Evolutionary conservation across 2,329 filamentous ascomycete genomes (phyloP), one percentile per base, ranked within the genome.

Genomic region (Bipolaris gigantea): DNA sequence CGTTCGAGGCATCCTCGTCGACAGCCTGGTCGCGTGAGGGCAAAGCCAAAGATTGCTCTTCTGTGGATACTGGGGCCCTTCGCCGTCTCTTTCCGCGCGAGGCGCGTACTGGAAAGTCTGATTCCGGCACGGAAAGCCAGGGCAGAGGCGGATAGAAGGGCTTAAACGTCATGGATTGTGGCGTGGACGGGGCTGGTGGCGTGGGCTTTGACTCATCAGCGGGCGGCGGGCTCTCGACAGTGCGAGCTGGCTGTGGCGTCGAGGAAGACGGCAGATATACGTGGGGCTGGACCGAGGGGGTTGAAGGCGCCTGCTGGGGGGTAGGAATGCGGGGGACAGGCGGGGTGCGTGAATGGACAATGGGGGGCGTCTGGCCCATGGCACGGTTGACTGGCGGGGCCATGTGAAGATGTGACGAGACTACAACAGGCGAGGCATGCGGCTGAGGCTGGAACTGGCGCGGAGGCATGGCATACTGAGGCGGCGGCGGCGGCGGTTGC

Each of bases 121-220:
- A 73, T 18, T 81, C 80, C 15, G 81, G 78, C 25, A 81, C 78
- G 11, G 84, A 87, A 32, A 84, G 77, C 84, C 84, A 87, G 10
- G 85, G 85, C 18, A 87, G 73, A 11, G 77, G 75, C 54, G 82
- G 79, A 56, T 78, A 77, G 66, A 79, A 84, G 2, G 80, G 79
- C 66, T 75, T 77, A 47, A 64, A 64, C 7, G 62, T 59, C 8
- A 65, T 58, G 21, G 64, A 64, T 40, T 66, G 66, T 15, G 65
- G 63, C 9, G 61, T 42, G n/a, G 63, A 58, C 15, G 59, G 56
- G 10, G 56, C 44, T 9, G 55, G 30, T 32, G 55, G 57, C 10
- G 41, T 49, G n/a, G 62, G 53, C 57, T 64, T 62, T 27, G 59
- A 50, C 39, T 65, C 64, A 36, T 44, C 53, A 7, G 44, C 50